phyloP scores from a whole-genome alignment of 805 yeast genomes.

The Yueomyces sinensis region DNA sequence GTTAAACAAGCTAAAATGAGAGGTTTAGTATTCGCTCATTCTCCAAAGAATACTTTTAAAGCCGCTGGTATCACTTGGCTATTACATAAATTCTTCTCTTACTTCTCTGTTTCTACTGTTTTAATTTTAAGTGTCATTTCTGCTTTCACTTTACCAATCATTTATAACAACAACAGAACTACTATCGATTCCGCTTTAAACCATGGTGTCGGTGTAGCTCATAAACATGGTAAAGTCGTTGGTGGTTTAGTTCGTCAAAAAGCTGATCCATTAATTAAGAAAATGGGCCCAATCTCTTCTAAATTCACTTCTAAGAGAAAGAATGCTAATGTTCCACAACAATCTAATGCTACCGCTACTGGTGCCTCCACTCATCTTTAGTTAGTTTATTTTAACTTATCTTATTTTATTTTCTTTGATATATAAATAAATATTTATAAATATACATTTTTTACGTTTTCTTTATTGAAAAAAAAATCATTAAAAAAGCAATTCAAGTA shows the following conservation, averaged over 20 bases:
- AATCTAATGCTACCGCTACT: no score
- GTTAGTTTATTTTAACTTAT: background rate
- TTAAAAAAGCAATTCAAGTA: no score
- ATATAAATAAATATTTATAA: no score
- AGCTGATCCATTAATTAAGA: background rate
- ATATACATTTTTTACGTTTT: no score
- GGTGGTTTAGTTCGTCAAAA: background rate
- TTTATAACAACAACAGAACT: conserved; percentile 61
- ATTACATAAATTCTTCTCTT: conserved; percentile 57
- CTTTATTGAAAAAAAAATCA: no score
- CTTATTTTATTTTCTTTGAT: no score
- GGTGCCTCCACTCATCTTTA: background rate
- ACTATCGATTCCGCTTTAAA: conserved; percentile 47
- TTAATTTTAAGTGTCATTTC: conserved; percentile 41
- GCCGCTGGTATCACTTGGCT: conserved; percentile 56
- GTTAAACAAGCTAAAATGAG: conserved; percentile 40
- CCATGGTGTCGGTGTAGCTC: background rate
- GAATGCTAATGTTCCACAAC: no score
- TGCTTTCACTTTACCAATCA: conserved; percentile 62
- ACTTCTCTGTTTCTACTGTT: conserved; percentile 62
- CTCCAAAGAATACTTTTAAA: conserved; percentile 59
- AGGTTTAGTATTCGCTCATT: conserved; percentile 50
- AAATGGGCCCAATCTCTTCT: background rate
- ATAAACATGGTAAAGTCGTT: background rate
- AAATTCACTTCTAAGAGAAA: no score